Percentiles rank a stretch among this genome's conserved stretches.
These are phyloP conservation scores for Cladosporium sphaerospermum DNA, from an alignment of 2,329 filamentous ascomycete genomes.

Conservation along the genomic window DNA sequence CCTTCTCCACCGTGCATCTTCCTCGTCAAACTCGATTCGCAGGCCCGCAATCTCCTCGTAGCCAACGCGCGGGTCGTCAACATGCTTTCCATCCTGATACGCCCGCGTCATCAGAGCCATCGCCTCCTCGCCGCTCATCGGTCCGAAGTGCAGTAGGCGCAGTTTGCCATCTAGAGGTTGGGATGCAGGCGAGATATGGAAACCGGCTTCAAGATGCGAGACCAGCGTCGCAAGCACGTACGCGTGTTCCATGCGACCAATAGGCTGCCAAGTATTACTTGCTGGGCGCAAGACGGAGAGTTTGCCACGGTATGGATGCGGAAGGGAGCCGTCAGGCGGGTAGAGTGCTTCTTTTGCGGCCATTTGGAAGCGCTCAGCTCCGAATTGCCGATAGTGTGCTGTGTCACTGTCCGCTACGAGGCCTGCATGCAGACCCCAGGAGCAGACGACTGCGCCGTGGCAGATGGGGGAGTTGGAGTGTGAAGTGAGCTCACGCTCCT, in stretches of 20 bases:
- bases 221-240: slow-evolving; percentile 75
- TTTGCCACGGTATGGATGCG: slow-evolving; percentile 52
- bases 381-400: slow-evolving; percentile 68
- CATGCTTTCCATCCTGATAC: slow-evolving; percentile 52
- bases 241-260: slow-evolving; percentile 51
- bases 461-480: slow-evolving; percentile 31
- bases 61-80: slow-evolving; percentile 50
- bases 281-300: slow-evolving; percentile 39
- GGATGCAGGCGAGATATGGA: slow-evolving; percentile 71
- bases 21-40: slow-evolving; percentile 59
- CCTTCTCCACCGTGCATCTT: slow-evolving; percentile 69
- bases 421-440: slow-evolving; percentile 83
- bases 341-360: slow-evolving; percentile 71
- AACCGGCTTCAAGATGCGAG: slow-evolving; percentile 73
- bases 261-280: slow-evolving; percentile 24
- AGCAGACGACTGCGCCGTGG: slow-evolving; percentile 76
- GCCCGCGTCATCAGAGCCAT: slow-evolving; percentile 70
- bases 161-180: slow-evolving; percentile 65
- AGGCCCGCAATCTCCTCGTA: slow-evolving; percentile 68
- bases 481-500: slow-evolving; percentile 33
- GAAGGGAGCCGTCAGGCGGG: slow-evolving; percentile 45
- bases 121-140: slow-evolving; percentile 56
- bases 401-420: slow-evolving; percentile 91
- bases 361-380: slow-evolving; percentile 74
- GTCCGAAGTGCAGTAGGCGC: slow-evolving; percentile 68